Evolutionary conservation across 179 eudicot species (phyloP), one percentile per base, ranked within the genome.

Genomic region (Vitellaria paradoxa): DNA sequence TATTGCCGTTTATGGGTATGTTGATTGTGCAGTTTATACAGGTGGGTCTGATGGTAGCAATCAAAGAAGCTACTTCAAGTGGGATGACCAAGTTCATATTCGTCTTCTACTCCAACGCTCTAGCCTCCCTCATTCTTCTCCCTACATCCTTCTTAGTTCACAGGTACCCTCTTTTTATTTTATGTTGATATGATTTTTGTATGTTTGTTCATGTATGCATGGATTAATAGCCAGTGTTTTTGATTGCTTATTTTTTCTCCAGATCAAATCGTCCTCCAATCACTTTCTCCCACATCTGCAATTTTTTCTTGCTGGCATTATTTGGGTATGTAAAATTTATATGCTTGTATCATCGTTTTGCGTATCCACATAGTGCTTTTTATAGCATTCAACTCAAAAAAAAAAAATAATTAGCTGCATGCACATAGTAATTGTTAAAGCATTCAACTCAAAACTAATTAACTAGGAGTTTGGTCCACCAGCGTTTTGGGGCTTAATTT

Each of bases 61-160:
- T 90, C 83, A 91, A 94, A 79, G 76, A 84, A 74, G 97, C 91
- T 74, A 81, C 93, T 61, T 68, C 92, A 0, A 72, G 74, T 80
- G 92, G 90, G 26, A 91, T 92, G 96, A 83, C 94, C 72, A 92
- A 83, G 21, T 89, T 82, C 79, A 88, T 89, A 79, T 94, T 94
- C 74, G 87, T 92, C 63, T 87, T 81, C 76, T 92, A 89, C 85
- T 94, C 93, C 76, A 94, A 94, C 76, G 89, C 93, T 56, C 84
- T 94, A 65, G 93, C 97, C 45, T 75, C 96, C 70, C 69, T 91
- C 59, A 55, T 94, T 65, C 97, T 94, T 66, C 87, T 92, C 13
- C 92, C 92, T 7, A 63, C 77, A 67, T 84, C 74, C 37, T 78
- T 65, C 13, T 53, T 50, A 49, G 14, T 76, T 70, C 72, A 78